Evolutionary conservation across 441 rosid species (phyloP).

Genomic region (Breynia disticha): DNA sequence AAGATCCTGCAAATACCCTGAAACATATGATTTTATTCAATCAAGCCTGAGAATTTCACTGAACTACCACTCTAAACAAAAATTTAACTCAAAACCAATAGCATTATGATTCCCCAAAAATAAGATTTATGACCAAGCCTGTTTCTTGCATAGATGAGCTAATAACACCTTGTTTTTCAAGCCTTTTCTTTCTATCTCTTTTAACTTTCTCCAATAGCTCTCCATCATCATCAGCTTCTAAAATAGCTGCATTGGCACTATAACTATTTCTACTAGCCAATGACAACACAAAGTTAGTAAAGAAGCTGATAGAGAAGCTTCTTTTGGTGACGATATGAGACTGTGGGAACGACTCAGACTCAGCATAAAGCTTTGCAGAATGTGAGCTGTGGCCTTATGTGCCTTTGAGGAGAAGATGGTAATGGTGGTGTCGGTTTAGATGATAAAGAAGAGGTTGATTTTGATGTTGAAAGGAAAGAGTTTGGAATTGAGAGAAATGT

Average conservation of each 20-base stretch:
- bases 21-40: conserved; percentile 11
- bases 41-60: neutral
- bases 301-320: conserved; percentile 40
- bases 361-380: conserved; percentile 35
- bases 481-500: conserved; percentile 50
- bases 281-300: conserved; percentile 36
- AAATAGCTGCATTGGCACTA: conserved; percentile 62
- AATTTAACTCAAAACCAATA: too few species aligned
- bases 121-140: conserved; percentile 26
- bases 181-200: conserved; percentile 76
- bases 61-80: too few species aligned
- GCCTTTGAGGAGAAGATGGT: conserved; percentile 13
- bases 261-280: conserved; percentile 22
- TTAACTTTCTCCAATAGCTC: conserved; percentile 87
- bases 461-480: conserved; percentile 29
- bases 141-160: conserved; percentile 61
- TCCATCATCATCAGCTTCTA: conserved; percentile 87
- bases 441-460: conserved; percentile 16
- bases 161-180: conserved; percentile 73
- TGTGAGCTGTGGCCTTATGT: conserved; percentile 22
- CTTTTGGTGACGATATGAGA: conserved; percentile 38
- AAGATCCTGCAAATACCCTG: conserved; percentile 88
- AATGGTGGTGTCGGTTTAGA: conserved; percentile 13
- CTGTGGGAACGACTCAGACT: conserved; percentile 8
- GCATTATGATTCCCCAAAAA: neutral